Evolutionary conservation across 345 rosid genomes (phyloP), one percentile per base, ranked within the genome.

Genomic region (Toxicodendron radicans): DNA sequence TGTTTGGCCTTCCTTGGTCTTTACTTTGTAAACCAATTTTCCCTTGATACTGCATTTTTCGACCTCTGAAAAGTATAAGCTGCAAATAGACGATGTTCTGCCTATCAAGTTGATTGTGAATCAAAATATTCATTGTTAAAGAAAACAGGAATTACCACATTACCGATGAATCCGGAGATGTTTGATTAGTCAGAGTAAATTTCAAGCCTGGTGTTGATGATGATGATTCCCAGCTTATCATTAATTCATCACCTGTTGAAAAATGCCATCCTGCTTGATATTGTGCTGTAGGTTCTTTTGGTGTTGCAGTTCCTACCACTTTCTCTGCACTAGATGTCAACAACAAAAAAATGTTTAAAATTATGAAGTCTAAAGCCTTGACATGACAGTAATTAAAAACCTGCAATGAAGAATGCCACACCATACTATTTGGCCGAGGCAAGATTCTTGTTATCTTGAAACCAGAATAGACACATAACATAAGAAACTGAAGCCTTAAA

Each of bases 231-330:
- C 77, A 88, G 24, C 79, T 78, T 45, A 92, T 78, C 67, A 82
- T 24, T 64, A 92, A 85, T 38, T 88, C 94, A 1, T 91, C 91
- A 33, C 99, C 99, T 5, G 93, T 87, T n/a, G 97, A 92, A 67
- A 92, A 91, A 14, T 73, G 73, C 97, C 99, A 95, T 0, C 81
- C 85, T 0, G 93, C 90, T 46, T 88, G 83, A 86, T 86, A 87
- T 10, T 85, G 81, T 20, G 83, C 87, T 17, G 81, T 72, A 21
- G 90, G 84, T 66, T 88, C 89, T 80, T 84, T 91, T 7, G 95
- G 97, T 51, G 73, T 85, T 17, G 89, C 97, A 24, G 93, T 91
- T 83, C 89, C 97, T 62, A 91, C 93, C 70, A 91, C 89, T 86
- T 92, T 91, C 85, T 72, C 98, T 94, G 95, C 73, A 89, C 92